These are phyloP conservation scores for Aegle marmelos DNA, from an alignment of 345 rosid species.

Conservation along the genomic window DNA sequence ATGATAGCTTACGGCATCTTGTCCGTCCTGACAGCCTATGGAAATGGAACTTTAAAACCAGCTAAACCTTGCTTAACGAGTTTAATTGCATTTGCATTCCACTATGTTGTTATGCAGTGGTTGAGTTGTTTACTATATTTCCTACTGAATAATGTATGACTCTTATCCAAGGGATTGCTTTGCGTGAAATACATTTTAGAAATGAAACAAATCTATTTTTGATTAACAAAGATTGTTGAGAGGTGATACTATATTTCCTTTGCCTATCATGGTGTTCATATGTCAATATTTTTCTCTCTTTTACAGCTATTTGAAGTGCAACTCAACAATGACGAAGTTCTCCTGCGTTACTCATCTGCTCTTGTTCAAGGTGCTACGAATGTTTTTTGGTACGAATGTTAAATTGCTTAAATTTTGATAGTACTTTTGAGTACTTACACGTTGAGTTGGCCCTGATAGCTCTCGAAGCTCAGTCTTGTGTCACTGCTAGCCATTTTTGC, in stretches of 20 bases:
- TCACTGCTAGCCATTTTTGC: background rate
- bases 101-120: background rate
- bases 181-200: background rate
- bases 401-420: background rate
- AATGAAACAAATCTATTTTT: background rate
- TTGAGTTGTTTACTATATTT: background rate
- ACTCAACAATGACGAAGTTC: constrained; percentile 65
- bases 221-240: background rate
- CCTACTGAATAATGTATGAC: background rate
- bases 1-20: background rate
- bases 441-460: background rate
- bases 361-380: constrained; percentile 97
- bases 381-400: constrained; percentile 82
- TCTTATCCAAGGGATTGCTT: background rate
- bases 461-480: background rate
- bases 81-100: background rate
- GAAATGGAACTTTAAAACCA: background rate
- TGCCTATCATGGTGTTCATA: background rate
- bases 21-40: background rate
- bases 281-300: constrained; percentile 13
- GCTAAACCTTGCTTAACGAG: background rate
- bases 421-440: constrained; percentile 19
- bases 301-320: constrained; percentile 85
- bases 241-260: background rate
- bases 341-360: constrained; percentile 91